Evolutionary conservation across 1,284 basidiomycete species (phyloP), one percentile per base, ranked within the genome.

Genomic region (Leccinum fallax): DNA sequence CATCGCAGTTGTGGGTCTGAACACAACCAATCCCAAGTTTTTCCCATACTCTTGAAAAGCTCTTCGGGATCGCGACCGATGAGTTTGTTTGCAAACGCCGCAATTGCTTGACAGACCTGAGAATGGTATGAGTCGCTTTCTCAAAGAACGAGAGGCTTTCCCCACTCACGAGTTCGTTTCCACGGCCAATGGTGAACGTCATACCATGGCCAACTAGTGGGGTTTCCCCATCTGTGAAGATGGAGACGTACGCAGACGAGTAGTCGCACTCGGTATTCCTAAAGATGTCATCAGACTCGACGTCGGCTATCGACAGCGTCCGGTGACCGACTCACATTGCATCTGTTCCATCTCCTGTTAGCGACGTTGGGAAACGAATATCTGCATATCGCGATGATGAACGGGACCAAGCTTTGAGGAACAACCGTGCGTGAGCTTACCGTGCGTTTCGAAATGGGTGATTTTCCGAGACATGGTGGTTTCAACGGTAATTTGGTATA

Each of bases 171-270:
- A 96, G 94, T 64, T 98, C 96, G 74, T 96, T 98, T 28, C 95
- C 95, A 48, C 94, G 87, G 5, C 95, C 95, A 69, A 96, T 97
- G n/a, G 95, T 97, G 76, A 97, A 97, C 13, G 95, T 96, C 95
- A 97, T 95, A 57, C 95, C 95, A 70, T 94, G 88, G 34, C 95
- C 94, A 58, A 88, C 84, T 55, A 95, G 85, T 59, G 86, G 83
- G 5, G 84, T 79, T 58, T 72, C 73, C 0, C 72, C 72, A 55
- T 87, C 83, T 3, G 95, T 95, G 68, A 86, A 80, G 60, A 98
- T 80, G 9, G 86, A 85, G 53, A 97, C 82, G 74, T 97, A 97
- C 2, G 95, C 95, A 1, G 94, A 93, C 2, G 93, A 95, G 79
- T 98, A 98, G 78, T 97, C 94, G 77, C 95, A 96, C 62, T 93